These are phyloP conservation scores for Fusarium sp. DNA, from an alignment of 2,329 filamentous ascomycete genomes.

Conservation along the genomic window DNA sequence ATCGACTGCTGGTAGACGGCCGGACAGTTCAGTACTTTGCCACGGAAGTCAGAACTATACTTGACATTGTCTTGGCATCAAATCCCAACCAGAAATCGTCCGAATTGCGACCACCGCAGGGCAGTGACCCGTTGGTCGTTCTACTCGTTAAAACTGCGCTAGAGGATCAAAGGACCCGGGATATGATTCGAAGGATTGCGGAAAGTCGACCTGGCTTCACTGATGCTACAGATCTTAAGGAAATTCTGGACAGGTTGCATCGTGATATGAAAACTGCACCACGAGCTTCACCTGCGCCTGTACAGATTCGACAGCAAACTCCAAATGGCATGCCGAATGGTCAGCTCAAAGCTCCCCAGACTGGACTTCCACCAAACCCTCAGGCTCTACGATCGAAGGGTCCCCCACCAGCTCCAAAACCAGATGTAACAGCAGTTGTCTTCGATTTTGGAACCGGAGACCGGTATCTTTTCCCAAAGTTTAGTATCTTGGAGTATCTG, in stretches of 20 bases:
- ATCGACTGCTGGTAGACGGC: slow-evolving; percentile 66
- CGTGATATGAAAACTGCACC: slow-evolving; percentile 56
- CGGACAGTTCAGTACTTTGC: slow-evolving; percentile 71
- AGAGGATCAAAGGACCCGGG: slow-evolving; percentile 63
- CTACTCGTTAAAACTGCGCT: slow-evolving; percentile 68
- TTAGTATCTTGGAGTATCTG: slow-evolving; percentile 79
- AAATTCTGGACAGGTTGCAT: slow-evolving; percentile 62
- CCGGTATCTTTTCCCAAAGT: slow-evolving; percentile 82
- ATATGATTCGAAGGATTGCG: slow-evolving; percentile 67
- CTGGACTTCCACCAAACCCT: slow-evolving; percentile 52
- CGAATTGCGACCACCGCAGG: slow-evolving; percentile 65
- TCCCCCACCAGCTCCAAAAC: slow-evolving; percentile 65
- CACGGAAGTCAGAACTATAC: slow-evolving; percentile 68
- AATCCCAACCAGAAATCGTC: slow-evolving; percentile 68
- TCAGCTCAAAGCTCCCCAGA: slow-evolving; percentile 40
- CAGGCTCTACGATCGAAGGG: slow-evolving; percentile 72
- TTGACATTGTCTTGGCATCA: slow-evolving; percentile 69
- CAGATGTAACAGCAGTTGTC: slow-evolving; percentile 74
- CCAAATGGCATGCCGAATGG: slow-evolving; percentile 53
- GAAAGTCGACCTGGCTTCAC: slow-evolving; percentile 63
- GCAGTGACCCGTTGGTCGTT: slow-evolving; percentile 68
- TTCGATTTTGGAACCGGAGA: slow-evolving; percentile 81
- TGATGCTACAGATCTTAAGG: slow-evolving; percentile 67
- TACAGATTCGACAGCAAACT: slow-evolving; percentile 45
- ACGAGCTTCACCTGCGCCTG: slow-evolving; percentile 48